A percentile compares a stretch with the other conserved stretches of the same genome.
Conservation (phyloP, 371 early-diverging fungal genomes). For the Mucor saturninus region DNA sequence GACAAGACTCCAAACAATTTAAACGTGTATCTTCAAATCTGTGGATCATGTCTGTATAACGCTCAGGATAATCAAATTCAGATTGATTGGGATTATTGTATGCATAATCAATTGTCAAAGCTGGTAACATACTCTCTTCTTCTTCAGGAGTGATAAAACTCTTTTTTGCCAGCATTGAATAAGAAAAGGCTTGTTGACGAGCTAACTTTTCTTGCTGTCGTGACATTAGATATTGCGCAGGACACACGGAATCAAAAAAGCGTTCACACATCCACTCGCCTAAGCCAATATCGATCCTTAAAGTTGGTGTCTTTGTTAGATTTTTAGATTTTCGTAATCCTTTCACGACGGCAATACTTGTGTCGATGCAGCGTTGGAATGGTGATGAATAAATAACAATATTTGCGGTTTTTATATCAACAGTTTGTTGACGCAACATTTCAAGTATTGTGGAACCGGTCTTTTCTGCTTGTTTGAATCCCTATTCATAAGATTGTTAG, state of each 20-base stretch:
- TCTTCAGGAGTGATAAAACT: too few species aligned
- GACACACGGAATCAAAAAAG: constrained; percentile 45
- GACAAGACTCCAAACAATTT: constrained; percentile 22
- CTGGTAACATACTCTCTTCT: background rate
- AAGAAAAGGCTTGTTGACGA: constrained; percentile 37
- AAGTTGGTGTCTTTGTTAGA: constrained; percentile 5
- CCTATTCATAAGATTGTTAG: background rate
- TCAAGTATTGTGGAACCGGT: background rate
- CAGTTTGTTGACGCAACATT: constrained; percentile 16
- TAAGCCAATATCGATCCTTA: constrained; percentile 42
- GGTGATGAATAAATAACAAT: constrained; percentile 50
- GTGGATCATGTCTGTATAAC: constrained; percentile 38
- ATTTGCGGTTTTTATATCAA: constrained; percentile 24
- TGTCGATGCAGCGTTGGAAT: constrained; percentile 55
- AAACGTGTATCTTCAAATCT: constrained; percentile 32
- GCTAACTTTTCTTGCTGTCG: constrained; percentile 45
- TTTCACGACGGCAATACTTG: constrained; percentile 39
- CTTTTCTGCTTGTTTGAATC: constrained; percentile 7
- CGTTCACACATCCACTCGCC: constrained; percentile 55
- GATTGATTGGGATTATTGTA: constrained; percentile 14
- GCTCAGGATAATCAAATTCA: constrained; percentile 44
- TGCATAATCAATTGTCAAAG: constrained; percentile 36
- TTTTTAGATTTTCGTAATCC: constrained; percentile 21
- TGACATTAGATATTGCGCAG: constrained; percentile 34
- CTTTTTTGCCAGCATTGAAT: constrained; percentile 25